Percentiles rank a stretch among this genome's conserved stretches.
phyloP scores from a whole-genome alignment of 108 stramenopile species.

The Pseudonitzschia pungens region DNA sequence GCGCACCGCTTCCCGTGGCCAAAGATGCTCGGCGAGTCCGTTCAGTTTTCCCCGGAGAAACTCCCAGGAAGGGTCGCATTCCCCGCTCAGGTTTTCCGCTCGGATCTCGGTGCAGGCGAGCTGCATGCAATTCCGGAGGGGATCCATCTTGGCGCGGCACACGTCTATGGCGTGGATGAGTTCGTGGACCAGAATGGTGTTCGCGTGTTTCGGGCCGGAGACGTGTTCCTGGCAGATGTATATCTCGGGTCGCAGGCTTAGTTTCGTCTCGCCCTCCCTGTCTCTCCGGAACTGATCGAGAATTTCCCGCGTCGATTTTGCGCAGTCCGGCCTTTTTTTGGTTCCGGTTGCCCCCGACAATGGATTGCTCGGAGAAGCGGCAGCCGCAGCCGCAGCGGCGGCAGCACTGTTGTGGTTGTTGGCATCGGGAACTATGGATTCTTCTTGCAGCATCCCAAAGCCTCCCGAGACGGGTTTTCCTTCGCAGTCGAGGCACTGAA shows the following conservation, averaged over 20 bases:
- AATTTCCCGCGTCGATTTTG: slow-evolving; percentile 27
- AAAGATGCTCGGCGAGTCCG: slow-evolving; percentile 30
- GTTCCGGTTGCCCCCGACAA: slow-evolving; percentile 24
- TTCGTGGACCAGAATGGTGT: slow-evolving; percentile 80
- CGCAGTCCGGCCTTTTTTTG: slow-evolving; percentile 36
- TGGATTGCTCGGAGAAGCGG: neutral
- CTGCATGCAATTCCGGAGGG: slow-evolving; percentile 76
- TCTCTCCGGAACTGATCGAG: slow-evolving; percentile 39
- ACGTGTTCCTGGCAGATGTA: slow-evolving; percentile 82
- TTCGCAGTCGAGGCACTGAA: slow-evolving; percentile 76
- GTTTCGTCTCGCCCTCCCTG: slow-evolving; percentile 53
- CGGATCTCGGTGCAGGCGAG: slow-evolving; percentile 92
- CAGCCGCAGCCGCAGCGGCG: too few relatives aligned
- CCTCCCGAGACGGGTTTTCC: slow-evolving; percentile 68
- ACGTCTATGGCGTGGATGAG: slow-evolving; percentile 90
- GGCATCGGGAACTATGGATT: neutral
- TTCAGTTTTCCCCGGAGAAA: slow-evolving; percentile 49
- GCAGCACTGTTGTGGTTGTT: too few relatives aligned
- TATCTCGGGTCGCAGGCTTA: slow-evolving; percentile 74
- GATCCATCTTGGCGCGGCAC: slow-evolving; percentile 83
- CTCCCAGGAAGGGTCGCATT: slow-evolving; percentile 76
- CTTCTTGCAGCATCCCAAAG: slow-evolving; percentile 82
- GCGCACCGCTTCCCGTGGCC: slow-evolving; percentile 81
- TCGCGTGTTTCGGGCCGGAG: slow-evolving; percentile 59
- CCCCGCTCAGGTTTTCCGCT: slow-evolving; percentile 88